phyloP scores from a whole-genome alignment of 495 filamentous ascomycete genomes.

The Aspergillus affinis region DNA sequence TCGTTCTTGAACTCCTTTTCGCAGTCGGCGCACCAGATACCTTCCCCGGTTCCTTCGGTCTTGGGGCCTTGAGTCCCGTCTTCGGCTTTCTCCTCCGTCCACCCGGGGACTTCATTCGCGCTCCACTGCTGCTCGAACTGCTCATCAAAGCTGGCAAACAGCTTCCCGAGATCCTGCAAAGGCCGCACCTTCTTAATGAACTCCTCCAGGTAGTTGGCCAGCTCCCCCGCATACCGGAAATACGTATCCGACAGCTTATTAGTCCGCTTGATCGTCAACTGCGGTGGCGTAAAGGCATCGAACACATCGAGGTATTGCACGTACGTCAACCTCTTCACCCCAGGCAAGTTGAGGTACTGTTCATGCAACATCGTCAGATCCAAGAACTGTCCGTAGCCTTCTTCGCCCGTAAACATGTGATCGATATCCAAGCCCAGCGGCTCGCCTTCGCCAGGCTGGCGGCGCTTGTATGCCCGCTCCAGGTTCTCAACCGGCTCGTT shows the following conservation, averaged over 20 bases:
- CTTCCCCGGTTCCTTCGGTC: conserved; percentile 63
- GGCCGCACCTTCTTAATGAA: conserved; percentile 81
- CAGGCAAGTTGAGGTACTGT: conserved; percentile 83
- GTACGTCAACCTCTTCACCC: conserved; percentile 79
- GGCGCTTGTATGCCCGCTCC: conserved; percentile 84
- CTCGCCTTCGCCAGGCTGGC: conserved; percentile 66
- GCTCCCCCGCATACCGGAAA: conserved; percentile 79
- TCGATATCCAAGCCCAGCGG: conserved; percentile 66
- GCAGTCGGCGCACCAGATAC: conserved; percentile 84
- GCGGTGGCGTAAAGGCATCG: conserved; percentile 76
- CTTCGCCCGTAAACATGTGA: conserved; percentile 92
- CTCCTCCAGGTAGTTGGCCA: conserved; percentile 79
- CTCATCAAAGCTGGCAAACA: conserved; percentile 70
- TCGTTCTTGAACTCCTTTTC: conserved; percentile 94
- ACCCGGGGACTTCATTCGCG: conserved; percentile 73
- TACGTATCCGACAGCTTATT: conserved; percentile 91
- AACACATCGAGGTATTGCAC: conserved; percentile 89
- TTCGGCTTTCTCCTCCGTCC: conserved; percentile 59
- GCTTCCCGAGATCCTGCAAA: conserved; percentile 76
- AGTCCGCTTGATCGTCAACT: conserved; percentile 65
- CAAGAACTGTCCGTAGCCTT: conserved; percentile 85
- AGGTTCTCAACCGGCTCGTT: conserved; percentile 95
- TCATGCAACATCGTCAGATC: conserved; percentile 84
- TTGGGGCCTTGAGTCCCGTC: conserved; percentile 46
- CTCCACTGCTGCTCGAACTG: conserved; percentile 86